phyloP scores from a whole-genome alignment of 176 grass and related monocot species.

The Phoenix dactylifera region DNA sequence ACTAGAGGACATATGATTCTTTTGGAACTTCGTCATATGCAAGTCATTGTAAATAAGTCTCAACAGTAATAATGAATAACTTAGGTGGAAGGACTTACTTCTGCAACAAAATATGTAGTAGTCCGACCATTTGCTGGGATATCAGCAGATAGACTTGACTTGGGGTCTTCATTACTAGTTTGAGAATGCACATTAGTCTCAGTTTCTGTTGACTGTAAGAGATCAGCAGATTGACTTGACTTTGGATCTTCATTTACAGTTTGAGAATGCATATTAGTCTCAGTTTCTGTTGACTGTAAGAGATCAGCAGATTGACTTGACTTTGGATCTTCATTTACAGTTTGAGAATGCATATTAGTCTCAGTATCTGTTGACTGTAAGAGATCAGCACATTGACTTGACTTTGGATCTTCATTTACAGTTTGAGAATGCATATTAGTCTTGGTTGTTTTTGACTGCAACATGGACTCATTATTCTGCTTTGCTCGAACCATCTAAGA shows the following conservation, averaged over 20 bases:
- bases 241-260: conserved; percentile 35
- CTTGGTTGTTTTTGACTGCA: conserved; percentile 24
- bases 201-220: not conserved
- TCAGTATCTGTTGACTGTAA: conserved; percentile 27
- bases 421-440: too few relatives aligned
- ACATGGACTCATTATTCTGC: conserved; percentile 41
- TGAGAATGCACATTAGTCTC: not conserved
- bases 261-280: conserved; percentile 24
- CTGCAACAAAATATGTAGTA: conserved; percentile 53
- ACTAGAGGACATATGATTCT: too few relatives aligned
- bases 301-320: not conserved
- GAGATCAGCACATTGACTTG: too few relatives aligned
- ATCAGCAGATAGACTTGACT: conserved; percentile 32
- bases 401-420: too few relatives aligned
- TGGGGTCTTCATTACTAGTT: not conserved
- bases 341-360: conserved; percentile 26
- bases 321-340: conserved; percentile 33
- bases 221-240: not conserved
- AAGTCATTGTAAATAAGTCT: too few relatives aligned
- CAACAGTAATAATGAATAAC: too few relatives aligned
- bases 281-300: conserved; percentile 5
- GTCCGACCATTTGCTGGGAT: conserved; percentile 37
- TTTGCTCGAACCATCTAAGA: conserved; percentile 61
- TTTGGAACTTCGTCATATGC: too few relatives aligned
- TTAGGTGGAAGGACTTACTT: conserved; percentile 34